phyloP scores from a whole-genome alignment of 2,329 filamentous ascomycete species.

The Thermochaetoides dissita region DNA sequence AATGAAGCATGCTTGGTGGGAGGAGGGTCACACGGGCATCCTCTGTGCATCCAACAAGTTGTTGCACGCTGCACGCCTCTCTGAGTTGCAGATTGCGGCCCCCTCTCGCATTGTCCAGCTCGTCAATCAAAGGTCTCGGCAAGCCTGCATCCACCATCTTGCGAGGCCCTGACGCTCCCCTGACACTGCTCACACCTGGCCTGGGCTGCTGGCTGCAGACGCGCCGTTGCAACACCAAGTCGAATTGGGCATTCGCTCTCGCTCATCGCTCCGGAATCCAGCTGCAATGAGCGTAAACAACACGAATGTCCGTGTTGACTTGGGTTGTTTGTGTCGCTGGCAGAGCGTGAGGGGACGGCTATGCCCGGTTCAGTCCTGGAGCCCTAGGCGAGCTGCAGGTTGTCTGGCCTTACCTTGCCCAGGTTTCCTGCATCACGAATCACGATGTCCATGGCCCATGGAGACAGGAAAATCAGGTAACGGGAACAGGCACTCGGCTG shows the following conservation, averaged over 20 bases:
- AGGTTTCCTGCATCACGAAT: too few species aligned
- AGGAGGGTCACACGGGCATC: conserved; percentile 15
- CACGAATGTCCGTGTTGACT: too few species aligned
- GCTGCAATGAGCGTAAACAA: too few species aligned
- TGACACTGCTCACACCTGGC: conserved; percentile 3
- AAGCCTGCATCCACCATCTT: conserved; percentile 12
- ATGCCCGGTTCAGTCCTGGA: too few species aligned
- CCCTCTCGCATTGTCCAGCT: conserved; percentile 4
- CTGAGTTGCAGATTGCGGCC: conserved; percentile 13
- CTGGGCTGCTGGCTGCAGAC: conserved; percentile 3
- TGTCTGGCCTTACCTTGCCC: too few species aligned
- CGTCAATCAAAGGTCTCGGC: conserved; percentile 10
- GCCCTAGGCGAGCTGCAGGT: too few species aligned
- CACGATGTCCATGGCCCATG: too few species aligned
- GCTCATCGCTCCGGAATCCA: conserved; percentile 5
- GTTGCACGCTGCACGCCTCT: conserved; percentile 12
- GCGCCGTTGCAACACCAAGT: conserved; percentile 4
- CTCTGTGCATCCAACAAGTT: too few species aligned
- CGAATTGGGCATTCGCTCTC: conserved; percentile 1
- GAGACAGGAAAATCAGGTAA: too few species aligned
- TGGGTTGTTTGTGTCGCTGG: too few species aligned
- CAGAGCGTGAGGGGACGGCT: too few species aligned
- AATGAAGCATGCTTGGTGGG: conserved; percentile 8
- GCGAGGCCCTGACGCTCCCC: conserved; percentile 12
- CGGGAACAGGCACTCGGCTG: too few species aligned